phyloP scores from a whole-genome alignment of 2,329 filamentous ascomycete genomes.

The Aspergillus sergii region DNA sequence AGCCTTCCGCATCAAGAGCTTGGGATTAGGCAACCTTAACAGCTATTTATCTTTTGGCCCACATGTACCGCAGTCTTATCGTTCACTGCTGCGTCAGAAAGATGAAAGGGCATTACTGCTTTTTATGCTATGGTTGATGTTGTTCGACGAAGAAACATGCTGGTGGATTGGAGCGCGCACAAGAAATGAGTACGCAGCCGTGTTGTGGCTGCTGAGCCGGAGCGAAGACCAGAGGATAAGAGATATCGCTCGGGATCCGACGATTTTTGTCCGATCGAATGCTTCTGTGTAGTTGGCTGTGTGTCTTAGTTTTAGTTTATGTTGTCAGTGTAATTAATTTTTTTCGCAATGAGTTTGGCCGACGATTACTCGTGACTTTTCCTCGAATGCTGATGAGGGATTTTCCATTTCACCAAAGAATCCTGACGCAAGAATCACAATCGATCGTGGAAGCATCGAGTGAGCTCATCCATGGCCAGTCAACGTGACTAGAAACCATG shows the following conservation, averaged over 20 bases:
- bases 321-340: not conserved
- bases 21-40: not conserved
- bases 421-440: not conserved
- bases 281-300: not conserved
- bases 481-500: too few species aligned
- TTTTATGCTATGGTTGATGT: constrained; percentile 1
- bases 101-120: not conserved
- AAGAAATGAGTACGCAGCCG: not conserved
- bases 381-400: not conserved
- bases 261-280: not conserved
- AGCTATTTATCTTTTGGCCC: not conserved
- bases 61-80: not conserved
- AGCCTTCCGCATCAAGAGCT: not conserved
- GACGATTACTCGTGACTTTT: not conserved
- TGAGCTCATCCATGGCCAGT: not conserved
- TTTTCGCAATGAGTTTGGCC: not conserved
- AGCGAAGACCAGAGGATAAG: constrained; percentile 1
- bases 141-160: not conserved
- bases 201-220: not conserved
- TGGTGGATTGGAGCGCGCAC: not conserved
- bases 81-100: not conserved
- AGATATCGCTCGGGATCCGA: not conserved
- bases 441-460: not conserved
- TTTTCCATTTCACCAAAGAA: not conserved
- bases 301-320: not conserved